Evolutionary conservation across 1,284 basidiomycete species (phyloP).

Genomic region (Rhodotorula sp.): DNA sequence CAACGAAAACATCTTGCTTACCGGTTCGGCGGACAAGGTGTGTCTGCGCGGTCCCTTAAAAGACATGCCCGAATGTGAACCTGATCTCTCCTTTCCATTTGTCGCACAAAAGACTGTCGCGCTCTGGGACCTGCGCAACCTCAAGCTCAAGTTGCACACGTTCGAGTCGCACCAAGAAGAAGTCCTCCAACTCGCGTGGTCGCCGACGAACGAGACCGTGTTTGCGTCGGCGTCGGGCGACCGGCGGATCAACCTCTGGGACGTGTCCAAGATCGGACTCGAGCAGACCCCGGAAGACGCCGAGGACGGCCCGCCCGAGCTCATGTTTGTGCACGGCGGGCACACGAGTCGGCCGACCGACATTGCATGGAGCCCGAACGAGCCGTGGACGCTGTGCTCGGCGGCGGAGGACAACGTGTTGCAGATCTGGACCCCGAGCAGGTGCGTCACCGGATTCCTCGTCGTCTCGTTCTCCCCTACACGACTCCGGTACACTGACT

Average conservation of each 20-base stretch:
- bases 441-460: background rate
- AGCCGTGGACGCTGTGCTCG: slow-evolving; percentile 69
- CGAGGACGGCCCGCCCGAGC: slow-evolving; percentile 90
- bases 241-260: slow-evolving; percentile 92
- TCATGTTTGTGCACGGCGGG: slow-evolving; percentile 82
- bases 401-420: slow-evolving; percentile 82
- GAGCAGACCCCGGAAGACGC: slow-evolving; percentile 98
- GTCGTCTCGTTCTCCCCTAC: background rate
- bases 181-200: slow-evolving; percentile 91
- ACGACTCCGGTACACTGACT: background rate
- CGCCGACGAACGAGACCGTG: slow-evolving; percentile 82
- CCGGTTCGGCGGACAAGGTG: slow-evolving; percentile 92
- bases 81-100: background rate
- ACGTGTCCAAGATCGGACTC: slow-evolving; percentile 84
- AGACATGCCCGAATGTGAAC: background rate
- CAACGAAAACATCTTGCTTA: slow-evolving; percentile 78
- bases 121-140: slow-evolving; percentile 83
- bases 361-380: slow-evolving; percentile 54
- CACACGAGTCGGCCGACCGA: slow-evolving; percentile 39
- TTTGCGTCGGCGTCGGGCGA: slow-evolving; percentile 92
- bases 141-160: slow-evolving; percentile 77
- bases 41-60: slow-evolving; percentile 29
- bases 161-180: slow-evolving; percentile 95
- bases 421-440: slow-evolving; percentile 82
- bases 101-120: slow-evolving; percentile 66